Percentiles rank a stretch among this genome's conserved stretches.
Evolutionary conservation across 352 stramenopile genomes (phyloP).

Genomic region (Phytophthora boehmeriae): DNA sequence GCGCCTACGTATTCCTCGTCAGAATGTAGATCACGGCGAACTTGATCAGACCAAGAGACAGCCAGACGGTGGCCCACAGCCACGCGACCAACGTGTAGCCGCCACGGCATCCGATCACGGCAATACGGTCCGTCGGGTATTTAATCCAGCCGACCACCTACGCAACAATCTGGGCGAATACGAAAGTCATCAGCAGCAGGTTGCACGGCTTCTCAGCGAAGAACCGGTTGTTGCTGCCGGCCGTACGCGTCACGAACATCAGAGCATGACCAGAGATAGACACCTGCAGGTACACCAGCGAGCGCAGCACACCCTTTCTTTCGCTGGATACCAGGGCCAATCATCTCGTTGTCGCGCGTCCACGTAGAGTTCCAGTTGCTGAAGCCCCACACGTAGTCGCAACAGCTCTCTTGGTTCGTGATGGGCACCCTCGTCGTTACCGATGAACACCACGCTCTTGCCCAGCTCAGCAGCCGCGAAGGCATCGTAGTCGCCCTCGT

Average conservation of each 20-base stretch:
- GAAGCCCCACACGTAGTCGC: conserved; percentile 68
- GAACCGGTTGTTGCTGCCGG: conserved; percentile 78
- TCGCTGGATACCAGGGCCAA: conserved; percentile 66
- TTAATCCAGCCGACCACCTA: conserved; percentile 69
- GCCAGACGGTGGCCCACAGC: conserved; percentile 73
- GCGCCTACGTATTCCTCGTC: conserved; percentile 58
- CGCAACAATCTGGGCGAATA: conserved; percentile 68
- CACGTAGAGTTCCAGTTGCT: conserved; percentile 78
- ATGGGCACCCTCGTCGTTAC: conserved; percentile 61
- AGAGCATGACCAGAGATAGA: conserved; percentile 76
- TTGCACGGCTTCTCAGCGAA: conserved; percentile 69
- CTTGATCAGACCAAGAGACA: conserved; percentile 78
- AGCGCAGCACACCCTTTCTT: conserved; percentile 73
- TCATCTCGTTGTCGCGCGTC: conserved; percentile 63
- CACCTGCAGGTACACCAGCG: conserved; percentile 74
- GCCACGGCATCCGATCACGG: conserved; percentile 66
- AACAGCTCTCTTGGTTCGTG: conserved; percentile 71
- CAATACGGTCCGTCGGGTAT: conserved; percentile 67
- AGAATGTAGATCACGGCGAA: conserved; percentile 72
- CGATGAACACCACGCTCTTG: conserved; percentile 60
- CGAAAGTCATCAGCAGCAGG: conserved; percentile 67
- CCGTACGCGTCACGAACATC: conserved; percentile 79
- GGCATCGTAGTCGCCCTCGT: conserved; percentile 41
- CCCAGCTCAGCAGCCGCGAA: conserved; percentile 51
- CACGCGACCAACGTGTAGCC: conserved; percentile 70